Percentiles rank a stretch among this genome's conserved stretches.
Evolutionary conservation across 1,139 yeast genomes (phyloP).

Genomic region (Hyphopichia burtonii): DNA sequence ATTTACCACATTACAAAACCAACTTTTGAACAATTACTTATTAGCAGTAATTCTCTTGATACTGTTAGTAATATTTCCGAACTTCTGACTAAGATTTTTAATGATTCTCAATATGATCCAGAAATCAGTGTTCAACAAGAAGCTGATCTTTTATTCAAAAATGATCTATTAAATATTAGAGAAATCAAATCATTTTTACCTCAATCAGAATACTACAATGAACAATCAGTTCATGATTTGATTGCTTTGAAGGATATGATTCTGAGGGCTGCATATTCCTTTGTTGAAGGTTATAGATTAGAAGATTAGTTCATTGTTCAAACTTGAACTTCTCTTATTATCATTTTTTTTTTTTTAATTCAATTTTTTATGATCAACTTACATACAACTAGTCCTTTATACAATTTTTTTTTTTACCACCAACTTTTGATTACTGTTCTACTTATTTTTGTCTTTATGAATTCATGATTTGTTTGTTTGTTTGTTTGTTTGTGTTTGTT

Average conservation of each 20-base stretch:
- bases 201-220: constrained; percentile 11
- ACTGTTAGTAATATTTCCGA: constrained; percentile 28
- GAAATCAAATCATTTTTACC: constrained; percentile 9
- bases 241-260: constrained; percentile 33
- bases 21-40: constrained; percentile 37
- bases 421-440: background rate
- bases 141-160: constrained; percentile 15
- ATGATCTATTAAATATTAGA: constrained; percentile 11
- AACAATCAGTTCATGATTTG: constrained; percentile 17
- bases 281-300: constrained; percentile 36
- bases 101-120: constrained; percentile 17
- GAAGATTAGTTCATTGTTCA: constrained; percentile 23
- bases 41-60: constrained; percentile 28
- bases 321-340: background rate
- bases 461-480: constrained; percentile 1
- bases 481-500: too few relatives aligned
- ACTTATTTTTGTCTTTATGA: background rate
- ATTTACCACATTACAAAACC: constrained; percentile 45
- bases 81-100: constrained; percentile 24
- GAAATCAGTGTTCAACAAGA: constrained; percentile 14
- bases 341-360: background rate
- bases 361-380: too few relatives aligned
- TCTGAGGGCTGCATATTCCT: constrained; percentile 39
- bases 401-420: too few relatives aligned
- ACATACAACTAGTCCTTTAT: too few relatives aligned